A percentile compares a stretch with the other conserved stretches of the same genome.
phyloP scores from a whole-genome alignment of 495 filamentous ascomycete species.

The Haplographium delicatum region DNA sequence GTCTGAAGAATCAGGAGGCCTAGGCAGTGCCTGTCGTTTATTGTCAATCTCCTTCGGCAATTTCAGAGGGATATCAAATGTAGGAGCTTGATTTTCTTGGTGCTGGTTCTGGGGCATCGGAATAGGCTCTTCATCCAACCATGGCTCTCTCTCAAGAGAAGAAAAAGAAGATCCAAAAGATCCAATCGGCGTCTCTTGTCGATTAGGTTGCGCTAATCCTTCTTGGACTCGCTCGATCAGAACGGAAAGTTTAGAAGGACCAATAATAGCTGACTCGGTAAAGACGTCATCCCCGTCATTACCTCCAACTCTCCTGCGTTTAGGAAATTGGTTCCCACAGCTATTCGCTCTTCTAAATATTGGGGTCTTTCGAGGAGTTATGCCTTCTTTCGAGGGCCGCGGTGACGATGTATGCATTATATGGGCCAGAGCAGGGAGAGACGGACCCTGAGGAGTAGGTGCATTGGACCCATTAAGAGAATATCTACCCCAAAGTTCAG shows the following conservation, averaged over 20 bases:
- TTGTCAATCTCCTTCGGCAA: neutral
- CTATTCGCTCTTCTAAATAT: slow-evolving; percentile 61
- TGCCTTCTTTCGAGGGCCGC: slow-evolving; percentile 42
- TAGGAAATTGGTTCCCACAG: slow-evolving; percentile 66
- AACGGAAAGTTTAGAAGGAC: slow-evolving; percentile 47
- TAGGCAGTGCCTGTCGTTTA: slow-evolving; percentile 1
- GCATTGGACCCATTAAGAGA: slow-evolving; percentile 32
- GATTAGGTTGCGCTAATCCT: slow-evolving; percentile 38
- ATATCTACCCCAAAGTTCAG: slow-evolving; percentile 85
- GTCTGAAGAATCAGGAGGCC: slow-evolving; percentile 40
- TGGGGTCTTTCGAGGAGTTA: slow-evolving; percentile 41
- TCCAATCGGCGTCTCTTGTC: neutral
- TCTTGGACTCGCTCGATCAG: slow-evolving; percentile 66
- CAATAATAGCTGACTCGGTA: slow-evolving; percentile 24
- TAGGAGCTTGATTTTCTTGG: neutral
- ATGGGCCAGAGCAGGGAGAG: slow-evolving; percentile 51
- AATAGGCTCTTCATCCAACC: neutral
- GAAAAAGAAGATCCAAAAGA: neutral
- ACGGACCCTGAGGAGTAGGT: slow-evolving; percentile 29
- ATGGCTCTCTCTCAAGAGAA: neutral
- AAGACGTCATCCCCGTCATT: slow-evolving; percentile 28
- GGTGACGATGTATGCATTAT: slow-evolving; percentile 67
- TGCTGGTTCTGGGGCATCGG: neutral
- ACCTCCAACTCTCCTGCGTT: slow-evolving; percentile 45
- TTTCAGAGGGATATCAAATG: neutral